Conservation (phyloP, 2,329 filamentous ascomycete genomes). For the Aspergillus piperis region DNA sequence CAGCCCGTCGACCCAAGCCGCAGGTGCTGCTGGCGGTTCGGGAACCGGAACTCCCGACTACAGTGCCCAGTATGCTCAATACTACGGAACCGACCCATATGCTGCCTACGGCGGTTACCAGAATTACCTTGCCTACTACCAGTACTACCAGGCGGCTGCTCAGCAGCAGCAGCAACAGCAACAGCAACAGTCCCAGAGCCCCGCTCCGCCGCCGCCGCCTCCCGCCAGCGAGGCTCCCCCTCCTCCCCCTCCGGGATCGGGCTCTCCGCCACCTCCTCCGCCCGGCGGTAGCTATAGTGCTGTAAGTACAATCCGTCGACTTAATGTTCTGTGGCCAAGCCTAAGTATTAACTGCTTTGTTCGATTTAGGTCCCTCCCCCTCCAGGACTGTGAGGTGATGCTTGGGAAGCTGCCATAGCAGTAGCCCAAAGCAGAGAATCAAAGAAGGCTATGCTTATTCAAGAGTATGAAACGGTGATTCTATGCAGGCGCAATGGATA, state of each 20-base stretch:
- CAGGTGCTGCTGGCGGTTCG: constrained; percentile 38
- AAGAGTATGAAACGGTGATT: neutral
- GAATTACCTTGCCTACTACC: constrained; percentile 63
- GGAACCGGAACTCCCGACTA: constrained; percentile 60
- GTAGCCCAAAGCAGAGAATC: neutral
- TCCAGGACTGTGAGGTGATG: constrained; percentile 20
- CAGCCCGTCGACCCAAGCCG: constrained; percentile 43
- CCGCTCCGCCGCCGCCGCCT: constrained; percentile 57
- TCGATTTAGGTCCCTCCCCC: constrained; percentile 21
- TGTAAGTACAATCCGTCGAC: constrained; percentile 44
- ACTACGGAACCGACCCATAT: constrained; percentile 80
- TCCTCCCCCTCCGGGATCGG: constrained; percentile 64
- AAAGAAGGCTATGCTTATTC: neutral
- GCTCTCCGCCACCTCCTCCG: constrained; percentile 57
- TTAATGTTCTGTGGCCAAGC: neutral
- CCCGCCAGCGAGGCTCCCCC: constrained; percentile 57
- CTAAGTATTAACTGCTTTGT: neutral
- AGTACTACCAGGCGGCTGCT: constrained; percentile 68
- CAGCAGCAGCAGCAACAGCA: constrained; percentile 50
- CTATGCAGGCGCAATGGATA: constrained; percentile 1
- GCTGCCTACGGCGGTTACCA: constrained; percentile 87
- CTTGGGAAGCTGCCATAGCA: neutral
- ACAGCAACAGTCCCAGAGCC: constrained; percentile 45
- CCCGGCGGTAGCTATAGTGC: constrained; percentile 63
- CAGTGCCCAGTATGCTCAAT: constrained; percentile 78